Percentiles rank a stretch among this genome's conserved stretches.
Conservation (phyloP, 1,284 basidiomycete genomes). For the Cystobasidium slooffiae region DNA sequence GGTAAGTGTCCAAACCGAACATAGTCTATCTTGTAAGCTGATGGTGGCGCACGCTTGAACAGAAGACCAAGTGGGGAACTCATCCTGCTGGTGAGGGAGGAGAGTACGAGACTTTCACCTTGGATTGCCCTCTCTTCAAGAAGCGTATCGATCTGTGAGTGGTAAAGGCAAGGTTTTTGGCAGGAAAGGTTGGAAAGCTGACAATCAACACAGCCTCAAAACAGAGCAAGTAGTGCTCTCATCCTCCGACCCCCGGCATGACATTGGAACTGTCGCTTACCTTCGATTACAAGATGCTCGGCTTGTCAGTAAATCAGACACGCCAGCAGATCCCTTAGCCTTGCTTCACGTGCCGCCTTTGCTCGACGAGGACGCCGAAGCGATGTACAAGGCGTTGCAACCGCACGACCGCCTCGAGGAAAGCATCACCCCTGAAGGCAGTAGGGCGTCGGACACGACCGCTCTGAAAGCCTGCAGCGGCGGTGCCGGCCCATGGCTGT, state of each 20-base stretch:
- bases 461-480: background rate
- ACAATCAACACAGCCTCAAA: slow-evolving; percentile 61
- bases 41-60: background rate
- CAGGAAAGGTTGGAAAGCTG: background rate
- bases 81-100: slow-evolving; percentile 98
- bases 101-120: slow-evolving; percentile 93
- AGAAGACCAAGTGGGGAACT: slow-evolving; percentile 83
- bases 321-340: slow-evolving; percentile 45
- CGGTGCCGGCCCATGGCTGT: slow-evolving; percentile 32
- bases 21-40: too few relatives aligned
- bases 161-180: background rate
- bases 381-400: slow-evolving; percentile 21
- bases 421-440: background rate
- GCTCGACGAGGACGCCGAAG: slow-evolving; percentile 59
- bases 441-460: background rate
- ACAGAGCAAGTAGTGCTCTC: slow-evolving; percentile 75
- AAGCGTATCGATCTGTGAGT: slow-evolving; percentile 72
- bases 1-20: slow-evolving; percentile 60
- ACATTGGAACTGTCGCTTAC: slow-evolving; percentile 72
- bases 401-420: background rate
- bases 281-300: slow-evolving; percentile 73
- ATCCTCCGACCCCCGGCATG: slow-evolving; percentile 63
- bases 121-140: slow-evolving; percentile 89
- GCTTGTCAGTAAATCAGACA: slow-evolving; percentile 58
- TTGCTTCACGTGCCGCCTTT: slow-evolving; percentile 61